These are phyloP conservation scores for Hypoxylon sp. DNA, from an alignment of 2,329 filamentous ascomycete genomes.

Conservation along the genomic window DNA sequence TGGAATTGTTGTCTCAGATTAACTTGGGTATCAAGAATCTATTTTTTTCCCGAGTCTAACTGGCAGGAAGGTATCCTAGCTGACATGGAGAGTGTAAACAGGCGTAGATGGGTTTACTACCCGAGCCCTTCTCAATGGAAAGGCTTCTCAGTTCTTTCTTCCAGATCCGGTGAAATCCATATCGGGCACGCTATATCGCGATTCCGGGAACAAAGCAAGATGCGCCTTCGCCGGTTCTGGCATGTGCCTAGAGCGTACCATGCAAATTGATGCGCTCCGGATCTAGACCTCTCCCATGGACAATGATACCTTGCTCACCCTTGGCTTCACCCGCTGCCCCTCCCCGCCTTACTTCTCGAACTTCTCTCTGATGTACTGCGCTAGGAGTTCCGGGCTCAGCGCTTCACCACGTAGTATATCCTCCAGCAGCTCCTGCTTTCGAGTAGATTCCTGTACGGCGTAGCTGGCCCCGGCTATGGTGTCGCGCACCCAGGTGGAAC, in stretches of 20 bases:
- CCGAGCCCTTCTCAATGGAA: not conserved
- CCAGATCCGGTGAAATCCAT: not conserved
- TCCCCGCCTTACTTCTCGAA: not conserved
- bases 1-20: not conserved
- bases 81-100: not conserved
- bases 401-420: conserved; percentile 29
- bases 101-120: not conserved
- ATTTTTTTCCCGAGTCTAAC: not conserved
- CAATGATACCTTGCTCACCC: not conserved
- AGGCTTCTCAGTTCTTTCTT: not conserved
- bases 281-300: not conserved
- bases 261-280: not conserved
- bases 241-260: not conserved
- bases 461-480: conserved; percentile 16
- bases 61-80: not conserved
- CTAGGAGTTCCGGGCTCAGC: conserved; percentile 37
- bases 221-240: not conserved
- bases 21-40: not conserved
- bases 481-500: conserved; percentile 36
- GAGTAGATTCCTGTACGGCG: not conserved
- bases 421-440: conserved; percentile 12
- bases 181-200: not conserved
- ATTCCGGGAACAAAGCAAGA: not conserved
- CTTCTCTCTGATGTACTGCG: conserved; percentile 12
- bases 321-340: not conserved